These are phyloP conservation scores for Chionographis japonica DNA, from an alignment of 106 monocot genomes.

Conservation along the genomic window DNA sequence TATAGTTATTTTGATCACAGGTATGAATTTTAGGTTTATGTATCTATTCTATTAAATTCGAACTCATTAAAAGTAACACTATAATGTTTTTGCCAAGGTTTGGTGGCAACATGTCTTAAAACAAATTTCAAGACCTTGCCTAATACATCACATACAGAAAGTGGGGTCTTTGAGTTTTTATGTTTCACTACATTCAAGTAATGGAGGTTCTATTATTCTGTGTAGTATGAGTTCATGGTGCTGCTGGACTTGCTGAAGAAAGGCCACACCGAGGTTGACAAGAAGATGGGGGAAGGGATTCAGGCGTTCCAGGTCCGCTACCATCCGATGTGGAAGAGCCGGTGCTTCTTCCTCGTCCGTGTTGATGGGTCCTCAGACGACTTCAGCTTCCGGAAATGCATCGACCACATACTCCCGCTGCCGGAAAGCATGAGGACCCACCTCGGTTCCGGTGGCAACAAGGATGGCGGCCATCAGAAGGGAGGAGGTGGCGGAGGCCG, in stretches of 20 bases:
- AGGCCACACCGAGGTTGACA: constrained; percentile 56
- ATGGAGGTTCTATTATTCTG: background rate
- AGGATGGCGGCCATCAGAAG: constrained; percentile 9
- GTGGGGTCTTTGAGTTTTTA: no score
- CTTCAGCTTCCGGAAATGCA: constrained; percentile 97
- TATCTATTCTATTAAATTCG: no score
- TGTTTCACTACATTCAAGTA: no score
- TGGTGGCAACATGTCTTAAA: no score
- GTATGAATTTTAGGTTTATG: no score
- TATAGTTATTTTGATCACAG: no score
- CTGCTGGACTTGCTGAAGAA: constrained; percentile 73
- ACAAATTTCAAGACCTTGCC: no score
- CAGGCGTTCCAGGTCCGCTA: constrained; percentile 72
- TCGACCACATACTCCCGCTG: constrained; percentile 73
- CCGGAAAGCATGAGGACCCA: constrained; percentile 63
- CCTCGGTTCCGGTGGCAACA: constrained; percentile 5
- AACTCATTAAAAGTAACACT: no score
- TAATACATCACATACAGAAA: no score
- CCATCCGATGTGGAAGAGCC: constrained; percentile 71
- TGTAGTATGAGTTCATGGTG: constrained; percentile 81
- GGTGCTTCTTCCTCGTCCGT: constrained; percentile 73
- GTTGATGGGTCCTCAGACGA: constrained; percentile 67
- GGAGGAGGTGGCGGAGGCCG: constrained; percentile 28
- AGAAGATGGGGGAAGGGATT: constrained; percentile 75
- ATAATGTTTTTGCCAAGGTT: no score